Conservation (phyloP, 306 rosid species). For the Cucurbita maxima region DNA sequence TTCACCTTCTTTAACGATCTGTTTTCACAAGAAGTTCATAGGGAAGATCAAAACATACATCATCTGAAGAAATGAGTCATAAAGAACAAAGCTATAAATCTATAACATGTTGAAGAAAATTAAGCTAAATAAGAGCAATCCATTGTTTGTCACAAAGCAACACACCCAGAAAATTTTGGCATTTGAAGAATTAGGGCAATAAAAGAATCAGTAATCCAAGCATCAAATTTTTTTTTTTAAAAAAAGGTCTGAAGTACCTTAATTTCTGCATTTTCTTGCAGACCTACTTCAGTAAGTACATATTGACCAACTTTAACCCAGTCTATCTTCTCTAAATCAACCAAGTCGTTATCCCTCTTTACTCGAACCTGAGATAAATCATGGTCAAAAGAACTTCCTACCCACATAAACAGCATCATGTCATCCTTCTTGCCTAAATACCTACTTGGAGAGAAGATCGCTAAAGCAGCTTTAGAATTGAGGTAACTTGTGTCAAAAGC, state of each 20-base stretch:
- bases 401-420: constrained; percentile 57
- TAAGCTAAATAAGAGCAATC: background rate
- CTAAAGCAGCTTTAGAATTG: constrained; percentile 62
- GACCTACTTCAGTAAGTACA: constrained; percentile 35
- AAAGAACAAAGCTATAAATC: background rate
- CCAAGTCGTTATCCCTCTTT: constrained; percentile 36
- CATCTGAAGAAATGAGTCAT: background rate
- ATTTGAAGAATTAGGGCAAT: background rate
- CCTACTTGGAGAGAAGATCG: constrained; percentile 44
- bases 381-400: constrained; percentile 50
- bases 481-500: constrained; percentile 37
- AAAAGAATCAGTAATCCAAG: background rate
- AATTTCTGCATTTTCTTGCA: constrained; percentile 42
- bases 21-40: background rate
- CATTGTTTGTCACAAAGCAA: background rate
- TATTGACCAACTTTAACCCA: constrained; percentile 49
- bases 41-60: constrained; percentile 11
- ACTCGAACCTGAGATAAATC: constrained; percentile 26
- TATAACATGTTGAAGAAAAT: background rate
- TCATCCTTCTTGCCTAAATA: constrained; percentile 21
- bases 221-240: background rate
- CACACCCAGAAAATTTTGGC: background rate
- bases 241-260: constrained; percentile 36
- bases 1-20: constrained; percentile 70
- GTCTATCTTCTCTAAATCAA: constrained; percentile 35